These are phyloP conservation scores for Curvularia spicifera DNA, from an alignment of 2,329 filamentous ascomycete genomes.

Conservation along the genomic window DNA sequence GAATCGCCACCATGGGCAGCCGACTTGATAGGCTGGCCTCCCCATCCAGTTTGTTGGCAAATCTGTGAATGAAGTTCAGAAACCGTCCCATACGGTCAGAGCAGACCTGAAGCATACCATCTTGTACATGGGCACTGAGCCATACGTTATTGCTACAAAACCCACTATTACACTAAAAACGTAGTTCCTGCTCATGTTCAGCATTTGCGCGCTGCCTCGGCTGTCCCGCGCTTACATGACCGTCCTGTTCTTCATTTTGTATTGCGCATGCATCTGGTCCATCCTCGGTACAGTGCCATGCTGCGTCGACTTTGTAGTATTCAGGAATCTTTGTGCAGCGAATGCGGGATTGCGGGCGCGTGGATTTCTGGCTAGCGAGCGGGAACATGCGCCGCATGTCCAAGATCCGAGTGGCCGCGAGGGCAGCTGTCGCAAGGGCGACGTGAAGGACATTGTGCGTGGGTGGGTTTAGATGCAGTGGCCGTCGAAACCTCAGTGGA, in stretches of 20 bases:
- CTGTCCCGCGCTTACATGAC: constrained; percentile 59
- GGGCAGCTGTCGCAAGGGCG: constrained; percentile 27
- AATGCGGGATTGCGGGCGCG: constrained; percentile 29
- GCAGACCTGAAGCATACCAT: constrained; percentile 63
- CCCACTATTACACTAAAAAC: constrained; percentile 77
- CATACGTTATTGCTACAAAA: constrained; percentile 80
- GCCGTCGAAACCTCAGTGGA: constrained; percentile 21
- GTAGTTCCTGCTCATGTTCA: constrained; percentile 62
- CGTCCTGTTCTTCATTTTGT: constrained; percentile 71
- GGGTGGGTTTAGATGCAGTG: constrained; percentile 6
- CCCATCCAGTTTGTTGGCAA: constrained; percentile 87
- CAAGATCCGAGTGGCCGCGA: constrained; percentile 38
- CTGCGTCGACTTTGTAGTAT: constrained; percentile 37
- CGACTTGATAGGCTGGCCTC: constrained; percentile 87
- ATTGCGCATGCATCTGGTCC: constrained; percentile 69
- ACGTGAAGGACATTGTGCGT: constrained; percentile 39
- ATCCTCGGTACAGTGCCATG: constrained; percentile 60
- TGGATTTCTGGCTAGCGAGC: constrained; percentile 29
- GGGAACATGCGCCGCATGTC: constrained; percentile 48
- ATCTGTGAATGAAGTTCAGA: constrained; percentile 59
- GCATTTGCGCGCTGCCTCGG: neutral
- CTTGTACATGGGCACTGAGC: constrained; percentile 85
- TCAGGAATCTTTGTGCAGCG: constrained; percentile 40
- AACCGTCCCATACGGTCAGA: neutral
- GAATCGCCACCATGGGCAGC: constrained; percentile 66